Base-by-base conservation (phyloP, 768 basidiomycete genomes). In the Kondoa malvinella region DNA sequence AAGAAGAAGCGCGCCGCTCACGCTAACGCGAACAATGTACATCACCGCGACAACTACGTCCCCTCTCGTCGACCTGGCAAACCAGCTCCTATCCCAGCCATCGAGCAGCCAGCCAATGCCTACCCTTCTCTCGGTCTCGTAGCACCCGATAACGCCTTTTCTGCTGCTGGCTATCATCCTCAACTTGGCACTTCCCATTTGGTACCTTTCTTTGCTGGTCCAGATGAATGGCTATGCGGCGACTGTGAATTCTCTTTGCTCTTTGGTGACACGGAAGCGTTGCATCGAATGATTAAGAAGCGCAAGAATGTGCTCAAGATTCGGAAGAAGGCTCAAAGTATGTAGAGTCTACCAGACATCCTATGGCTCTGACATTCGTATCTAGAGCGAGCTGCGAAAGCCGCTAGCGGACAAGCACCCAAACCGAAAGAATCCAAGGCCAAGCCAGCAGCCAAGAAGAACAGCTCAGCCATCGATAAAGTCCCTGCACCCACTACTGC, bases 201-300 rank as follows among this genome's bases (percentile, higher is more conserved):
- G 82, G 83, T 62, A 85, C 86, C 57, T 21, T 67, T 67, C 76
- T 85, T 81, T 27, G 81, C 83, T 68, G 84, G 85, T 4, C 81
- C 78, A 34, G 90, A 95, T 27, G 94, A 96, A 76, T 95, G 89
- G 86, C 86, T 96, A 68, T 97, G 94, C 76, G 83, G 87, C 70
- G 88, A 87, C 73, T 97, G 94, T 80, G 94, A 97, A 78, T 92
- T 91, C 76, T 81, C 85, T 68, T 75, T 97, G 67, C 92, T 94
- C 77, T 97, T 87, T 76, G 89, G 90, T n/a, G 86, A 87, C 64
- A 87, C 87, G 56, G 68, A 78, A 66, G 82, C 80, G 66, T 86
- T 87, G 76, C 80, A 83, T 70, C 79, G 81, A 58, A 86, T 85
- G 57, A 79, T 90, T 68, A 79, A 84, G 77, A 84, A 81, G 71